phyloP scores from a whole-genome alignment of 2,329 filamentous ascomycete species.

The Aaosphaeria pasadenensis region DNA sequence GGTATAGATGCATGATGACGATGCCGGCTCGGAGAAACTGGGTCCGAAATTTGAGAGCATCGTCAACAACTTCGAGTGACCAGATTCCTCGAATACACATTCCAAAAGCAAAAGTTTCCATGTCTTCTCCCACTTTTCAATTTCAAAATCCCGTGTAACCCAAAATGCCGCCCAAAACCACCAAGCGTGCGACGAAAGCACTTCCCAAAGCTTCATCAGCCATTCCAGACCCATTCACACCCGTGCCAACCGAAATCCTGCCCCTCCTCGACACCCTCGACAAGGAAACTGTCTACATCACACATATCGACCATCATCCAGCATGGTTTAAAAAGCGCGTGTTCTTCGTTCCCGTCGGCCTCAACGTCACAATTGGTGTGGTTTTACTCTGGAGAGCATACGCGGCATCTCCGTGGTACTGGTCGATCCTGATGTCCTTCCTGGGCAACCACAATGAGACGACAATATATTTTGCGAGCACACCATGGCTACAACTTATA shows the following conservation, averaged over 20 bases:
- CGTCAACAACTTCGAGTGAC: too few species aligned
- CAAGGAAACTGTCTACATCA: conserved; percentile 72
- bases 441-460: conserved; percentile 65
- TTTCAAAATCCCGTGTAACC: neutral
- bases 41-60: too few species aligned
- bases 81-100: too few species aligned
- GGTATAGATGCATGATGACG: neutral
- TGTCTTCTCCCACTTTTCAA: too few species aligned
- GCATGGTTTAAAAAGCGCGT: conserved; percentile 74
- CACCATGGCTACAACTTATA: conserved; percentile 55
- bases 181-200: conserved; percentile 12
- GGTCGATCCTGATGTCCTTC: conserved; percentile 60
- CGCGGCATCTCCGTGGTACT: conserved; percentile 70
- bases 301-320: conserved; percentile 74
- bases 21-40: neutral
- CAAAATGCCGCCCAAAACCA: conserved; percentile 9
- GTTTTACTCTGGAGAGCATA: conserved; percentile 68
- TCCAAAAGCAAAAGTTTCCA: too few species aligned
- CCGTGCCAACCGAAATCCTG: conserved; percentile 59
- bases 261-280: conserved; percentile 67
- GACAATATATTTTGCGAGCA: conserved; percentile 57
- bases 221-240: conserved; percentile 64
- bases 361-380: conserved; percentile 67
- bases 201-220: conserved; percentile 14
- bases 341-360: conserved; percentile 72